Conservation (phyloP, 805 yeast species). For the Brettanomyces custersianus region DNA sequence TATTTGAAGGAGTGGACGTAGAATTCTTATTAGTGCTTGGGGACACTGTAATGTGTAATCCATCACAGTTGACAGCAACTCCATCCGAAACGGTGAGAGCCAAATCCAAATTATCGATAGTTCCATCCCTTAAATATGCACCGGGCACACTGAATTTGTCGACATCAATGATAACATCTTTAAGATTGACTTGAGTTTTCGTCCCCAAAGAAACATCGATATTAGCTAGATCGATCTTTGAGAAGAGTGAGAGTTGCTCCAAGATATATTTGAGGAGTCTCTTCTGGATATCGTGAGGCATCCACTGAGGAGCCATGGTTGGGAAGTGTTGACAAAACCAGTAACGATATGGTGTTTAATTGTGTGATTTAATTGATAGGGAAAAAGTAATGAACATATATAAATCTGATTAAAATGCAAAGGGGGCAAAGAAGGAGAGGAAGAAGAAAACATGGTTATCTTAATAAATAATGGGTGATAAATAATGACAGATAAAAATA, state of each 20-base stretch:
- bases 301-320: constrained; percentile 49
- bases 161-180: constrained; percentile 63
- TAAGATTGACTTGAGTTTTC: constrained; percentile 36
- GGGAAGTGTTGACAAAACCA: too few species aligned
- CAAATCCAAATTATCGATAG: constrained; percentile 43
- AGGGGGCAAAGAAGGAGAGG: too few species aligned
- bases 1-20: constrained; percentile 8
- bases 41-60: constrained; percentile 42
- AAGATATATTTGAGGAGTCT: constrained; percentile 71
- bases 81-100: constrained; percentile 65
- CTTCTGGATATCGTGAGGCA: constrained; percentile 80
- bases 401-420: too few species aligned
- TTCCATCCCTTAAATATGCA: constrained; percentile 51
- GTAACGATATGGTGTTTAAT: too few species aligned
- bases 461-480: too few species aligned
- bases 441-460: too few species aligned
- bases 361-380: too few species aligned
- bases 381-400: too few species aligned
- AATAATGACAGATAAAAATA: too few species aligned
- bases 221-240: constrained; percentile 67
- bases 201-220: constrained; percentile 71
- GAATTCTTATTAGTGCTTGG: constrained; percentile 18
- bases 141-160: constrained; percentile 64
- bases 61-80: constrained; percentile 49
- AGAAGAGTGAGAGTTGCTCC: constrained; percentile 72